A percentile compares a stretch with the other conserved stretches of the same genome.
Conservation (phyloP, 495 filamentous ascomycete genomes). For the Hypoxylon crocopeplum region DNA sequence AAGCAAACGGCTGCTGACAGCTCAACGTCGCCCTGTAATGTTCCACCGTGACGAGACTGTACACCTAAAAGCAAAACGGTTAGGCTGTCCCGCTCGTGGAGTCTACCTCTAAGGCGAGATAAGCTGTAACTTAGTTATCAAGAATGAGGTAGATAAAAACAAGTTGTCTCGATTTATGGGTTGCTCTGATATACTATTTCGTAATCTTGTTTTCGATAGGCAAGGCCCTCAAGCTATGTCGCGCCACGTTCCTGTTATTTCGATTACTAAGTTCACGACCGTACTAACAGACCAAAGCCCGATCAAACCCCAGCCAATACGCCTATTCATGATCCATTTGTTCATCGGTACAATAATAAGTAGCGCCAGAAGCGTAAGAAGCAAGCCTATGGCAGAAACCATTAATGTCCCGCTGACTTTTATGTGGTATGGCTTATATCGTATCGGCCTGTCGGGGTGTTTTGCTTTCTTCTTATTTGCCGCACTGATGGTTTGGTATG, state of each 20-base stretch:
- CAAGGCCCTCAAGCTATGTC: conserved; percentile 43
- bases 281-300: conserved; percentile 88
- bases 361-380: conserved; percentile 79
- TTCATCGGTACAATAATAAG: conserved; percentile 85
- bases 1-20: no score
- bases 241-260: conserved; percentile 65
- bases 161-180: conserved; percentile 2
- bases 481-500: conserved; percentile 77
- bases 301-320: conserved; percentile 83
- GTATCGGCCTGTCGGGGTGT: conserved; percentile 61
- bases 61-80: no score
- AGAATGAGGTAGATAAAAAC: background rate
- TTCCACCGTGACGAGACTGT: no score
- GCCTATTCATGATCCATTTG: conserved; percentile 86
- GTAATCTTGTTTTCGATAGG: conserved; percentile 7
- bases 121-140: background rate
- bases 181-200: conserved; percentile 2
- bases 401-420: conserved; percentile 83
- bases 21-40: no score
- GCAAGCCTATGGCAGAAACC: conserved; percentile 78
- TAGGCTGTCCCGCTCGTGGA: no score
- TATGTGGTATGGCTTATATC: conserved; percentile 74
- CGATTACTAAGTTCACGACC: conserved; percentile 79
- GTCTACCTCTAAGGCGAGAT: background rate
- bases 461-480: conserved; percentile 60